Conservation (phyloP, 1,284 basidiomycete genomes). For the Ganoderma multipileum region DNA sequence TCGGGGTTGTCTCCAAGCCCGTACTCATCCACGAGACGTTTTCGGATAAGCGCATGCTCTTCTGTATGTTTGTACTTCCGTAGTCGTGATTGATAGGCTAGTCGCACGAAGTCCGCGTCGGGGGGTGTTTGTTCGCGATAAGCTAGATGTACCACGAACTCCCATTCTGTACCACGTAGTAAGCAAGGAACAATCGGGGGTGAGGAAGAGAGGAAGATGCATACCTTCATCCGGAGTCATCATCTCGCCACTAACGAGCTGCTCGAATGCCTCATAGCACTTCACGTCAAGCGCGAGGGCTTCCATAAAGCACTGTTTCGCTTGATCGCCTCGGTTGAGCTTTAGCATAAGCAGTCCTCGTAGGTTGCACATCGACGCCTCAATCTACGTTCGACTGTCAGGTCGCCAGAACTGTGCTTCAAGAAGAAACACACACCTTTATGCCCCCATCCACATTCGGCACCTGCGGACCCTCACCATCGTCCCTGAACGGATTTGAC, state of each 20-base stretch:
- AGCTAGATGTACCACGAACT: constrained; percentile 87
- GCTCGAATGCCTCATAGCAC: constrained; percentile 95
- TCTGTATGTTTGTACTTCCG: constrained; percentile 88
- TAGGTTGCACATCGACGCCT: constrained; percentile 95
- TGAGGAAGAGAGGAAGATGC: background rate
- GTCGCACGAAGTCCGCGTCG: constrained; percentile 88
- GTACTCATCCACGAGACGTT: constrained; percentile 79
- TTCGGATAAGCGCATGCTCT: constrained; percentile 81
- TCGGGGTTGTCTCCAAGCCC: constrained; percentile 90
- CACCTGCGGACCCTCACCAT: constrained; percentile 67
- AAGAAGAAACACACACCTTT: constrained; percentile 57
- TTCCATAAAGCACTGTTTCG: constrained; percentile 94
- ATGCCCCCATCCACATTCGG: constrained; percentile 86
- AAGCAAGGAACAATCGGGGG: background rate
- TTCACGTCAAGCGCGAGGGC: constrained; percentile 95
- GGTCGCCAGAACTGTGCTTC: constrained; percentile 1
- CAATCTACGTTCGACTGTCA: constrained; percentile 61
- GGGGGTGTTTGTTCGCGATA: constrained; percentile 86
- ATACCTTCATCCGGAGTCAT: constrained; percentile 91
- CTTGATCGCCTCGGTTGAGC: constrained; percentile 86
- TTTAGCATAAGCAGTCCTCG: constrained; percentile 95
- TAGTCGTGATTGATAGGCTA: constrained; percentile 92
- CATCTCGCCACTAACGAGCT: constrained; percentile 92
- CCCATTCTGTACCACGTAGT: constrained; percentile 79
- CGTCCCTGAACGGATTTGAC: constrained; percentile 84